Conservation (phyloP, 148 eudicot genomes). For the Talinum fruticosum region DNA sequence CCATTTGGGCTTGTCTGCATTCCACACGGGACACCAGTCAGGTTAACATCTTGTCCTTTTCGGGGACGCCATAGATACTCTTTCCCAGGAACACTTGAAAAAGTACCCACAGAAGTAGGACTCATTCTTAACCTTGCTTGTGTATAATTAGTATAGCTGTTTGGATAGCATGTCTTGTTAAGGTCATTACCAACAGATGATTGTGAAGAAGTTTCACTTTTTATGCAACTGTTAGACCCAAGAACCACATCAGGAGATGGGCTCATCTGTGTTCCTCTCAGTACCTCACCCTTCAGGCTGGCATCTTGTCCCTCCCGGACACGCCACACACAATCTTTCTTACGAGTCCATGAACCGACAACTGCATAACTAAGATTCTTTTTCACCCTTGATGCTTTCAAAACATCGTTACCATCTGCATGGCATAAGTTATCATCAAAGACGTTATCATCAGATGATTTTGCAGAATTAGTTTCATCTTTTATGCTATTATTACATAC, state of each 20-base stretch:
- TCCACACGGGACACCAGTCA: neutral
- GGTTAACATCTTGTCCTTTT: neutral
- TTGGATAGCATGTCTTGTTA: slow-evolving; percentile 11
- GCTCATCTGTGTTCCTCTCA: slow-evolving; percentile 14
- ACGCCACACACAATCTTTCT: slow-evolving; percentile 29
- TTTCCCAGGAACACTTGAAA: slow-evolving; percentile 4
- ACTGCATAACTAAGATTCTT: neutral
- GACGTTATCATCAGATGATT: neutral
- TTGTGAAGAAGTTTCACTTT: slow-evolving; percentile 12
- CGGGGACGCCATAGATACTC: neutral
- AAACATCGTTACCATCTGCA: neutral
- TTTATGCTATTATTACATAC: neutral
- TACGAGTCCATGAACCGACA: neutral
- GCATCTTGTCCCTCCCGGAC: neutral
- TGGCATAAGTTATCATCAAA: neutral
- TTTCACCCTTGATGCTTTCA: neutral
- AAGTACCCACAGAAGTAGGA: slow-evolving; percentile 28
- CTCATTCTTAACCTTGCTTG: slow-evolving; percentile 12
- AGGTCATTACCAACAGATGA: slow-evolving; percentile 6
- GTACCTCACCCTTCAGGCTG: slow-evolving; percentile 19
- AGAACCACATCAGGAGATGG: slow-evolving; percentile 1
- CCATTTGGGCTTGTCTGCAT: no score
- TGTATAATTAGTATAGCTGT: slow-evolving; percentile 15
- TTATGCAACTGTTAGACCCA: neutral
- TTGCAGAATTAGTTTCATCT: neutral